Percentiles rank a stretch among this genome's conserved stretches.
Evolutionary conservation across 2,329 filamentous ascomycete genomes (phyloP).

Genomic region (Diaporthe sp.): DNA sequence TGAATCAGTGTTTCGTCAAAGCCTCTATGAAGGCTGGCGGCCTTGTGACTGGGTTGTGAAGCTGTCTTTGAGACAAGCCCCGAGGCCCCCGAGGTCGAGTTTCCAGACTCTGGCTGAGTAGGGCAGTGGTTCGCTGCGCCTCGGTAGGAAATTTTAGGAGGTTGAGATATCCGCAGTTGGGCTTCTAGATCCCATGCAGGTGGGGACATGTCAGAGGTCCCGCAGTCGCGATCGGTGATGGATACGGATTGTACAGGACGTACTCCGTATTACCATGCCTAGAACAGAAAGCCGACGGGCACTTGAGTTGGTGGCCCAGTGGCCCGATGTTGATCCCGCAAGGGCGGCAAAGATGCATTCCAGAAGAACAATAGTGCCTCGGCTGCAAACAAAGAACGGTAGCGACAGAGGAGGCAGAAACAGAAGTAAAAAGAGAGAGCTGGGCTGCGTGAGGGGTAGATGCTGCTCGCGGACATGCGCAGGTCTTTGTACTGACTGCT

Average conservation of each 20-base stretch:
- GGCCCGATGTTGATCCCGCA: slow-evolving; percentile 21
- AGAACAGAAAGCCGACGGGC: not conserved
- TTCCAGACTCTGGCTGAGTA: not conserved
- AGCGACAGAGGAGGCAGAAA: not conserved
- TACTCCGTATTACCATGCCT: slow-evolving; percentile 27
- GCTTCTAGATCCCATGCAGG: slow-evolving; percentile 30
- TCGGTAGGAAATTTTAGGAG: slow-evolving; percentile 29
- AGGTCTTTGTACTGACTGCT: not conserved
- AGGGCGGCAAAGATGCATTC: slow-evolving; percentile 19
- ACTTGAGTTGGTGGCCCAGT: not conserved
- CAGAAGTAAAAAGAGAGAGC: not conserved
- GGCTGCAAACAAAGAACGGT: slow-evolving; percentile 8
- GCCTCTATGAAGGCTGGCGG: not conserved
- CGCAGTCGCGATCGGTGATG: slow-evolving; percentile 23
- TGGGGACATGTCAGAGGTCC: slow-evolving; percentile 28
- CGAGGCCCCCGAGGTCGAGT: not conserved
- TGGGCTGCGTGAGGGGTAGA: not conserved
- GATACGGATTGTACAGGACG: not conserved
- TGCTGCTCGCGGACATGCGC: slow-evolving; percentile 2
- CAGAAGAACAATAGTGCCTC: slow-evolving; percentile 5
- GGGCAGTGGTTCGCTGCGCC: slow-evolving; percentile 2
- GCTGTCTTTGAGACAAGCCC: not conserved
- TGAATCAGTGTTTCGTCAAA: slow-evolving; percentile 5
- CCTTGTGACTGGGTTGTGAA: not conserved
- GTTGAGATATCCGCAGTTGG: slow-evolving; percentile 35